Evolutionary conservation across 345 rosid species (phyloP), one percentile per base, ranked within the genome.

Genomic region (Euphorbia tirucalli): DNA sequence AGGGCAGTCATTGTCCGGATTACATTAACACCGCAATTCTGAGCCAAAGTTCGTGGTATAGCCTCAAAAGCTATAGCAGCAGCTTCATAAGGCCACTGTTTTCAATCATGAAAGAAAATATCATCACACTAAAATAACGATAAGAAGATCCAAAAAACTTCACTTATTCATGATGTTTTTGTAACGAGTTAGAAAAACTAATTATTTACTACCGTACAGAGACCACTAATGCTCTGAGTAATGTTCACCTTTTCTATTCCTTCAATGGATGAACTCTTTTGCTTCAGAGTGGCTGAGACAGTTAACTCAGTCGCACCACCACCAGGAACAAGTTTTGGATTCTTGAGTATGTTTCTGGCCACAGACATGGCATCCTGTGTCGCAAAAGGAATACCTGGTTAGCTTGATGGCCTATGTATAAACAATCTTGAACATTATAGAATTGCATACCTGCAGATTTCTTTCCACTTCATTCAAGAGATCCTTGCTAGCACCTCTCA

Each of bases 401-500:
- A 28, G 30, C 14, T 25, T 13, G 16, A 21, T 63, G 54, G 30
- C 25, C 14, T 32, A 65, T 44, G 48, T 3, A 46, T 27, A 15
- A 65, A 65, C 28, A 41, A 55, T 0, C 8, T 66, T 63, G 70
- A 28, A 4, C 16, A 19, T n/a, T 14, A 28, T 44, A 46, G 16
- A 6, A 66, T 57, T 63, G 24, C 5, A 18, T 74, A 90, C 98
- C 96, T 94, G 98, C 81, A 94, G 83, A 78, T 94, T 94, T 77
- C 98, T 87, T 84, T 94, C 97, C 58, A 94, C 97, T 89, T 92
- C 98, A 61, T 94, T 89, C 68, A 94, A 82, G 28, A 94, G 95
- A 86, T 94, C 98, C 90, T 94, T 94, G 75, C 97, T 94, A n/a
- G 98, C 93, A 63, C 98, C 98, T 69, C 98, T 90, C 72, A 92